Evolutionary conservation across 1,139 yeast genomes (phyloP).

Genomic region (Kodamaea suecica): DNA sequence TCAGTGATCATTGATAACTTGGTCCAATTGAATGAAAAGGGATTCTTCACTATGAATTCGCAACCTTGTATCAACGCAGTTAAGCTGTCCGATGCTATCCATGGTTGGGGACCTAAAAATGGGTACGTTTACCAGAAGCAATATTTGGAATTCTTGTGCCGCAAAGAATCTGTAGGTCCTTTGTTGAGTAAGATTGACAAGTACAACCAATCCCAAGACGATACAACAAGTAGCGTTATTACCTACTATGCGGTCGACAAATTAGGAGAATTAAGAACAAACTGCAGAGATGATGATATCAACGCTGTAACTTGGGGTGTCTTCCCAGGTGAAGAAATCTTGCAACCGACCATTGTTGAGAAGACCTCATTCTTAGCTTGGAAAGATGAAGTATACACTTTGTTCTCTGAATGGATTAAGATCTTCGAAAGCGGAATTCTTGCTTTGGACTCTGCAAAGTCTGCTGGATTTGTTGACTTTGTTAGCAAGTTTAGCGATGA

Average conservation of each 20-base stretch:
- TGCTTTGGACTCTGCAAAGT: slow-evolving; percentile 36
- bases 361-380: slow-evolving; percentile 86
- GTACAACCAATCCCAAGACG: slow-evolving; percentile 36
- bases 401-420: slow-evolving; percentile 76
- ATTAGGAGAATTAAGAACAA: slow-evolving; percentile 55
- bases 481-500: slow-evolving; percentile 51
- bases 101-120: slow-evolving; percentile 95
- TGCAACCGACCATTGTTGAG: slow-evolving; percentile 93
- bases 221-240: slow-evolving; percentile 43
- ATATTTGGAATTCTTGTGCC: slow-evolving; percentile 81
- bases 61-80: slow-evolving; percentile 92
- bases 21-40: slow-evolving; percentile 58
- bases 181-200: slow-evolving; percentile 37
- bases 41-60: slow-evolving; percentile 82
- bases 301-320: slow-evolving; percentile 99
- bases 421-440: slow-evolving; percentile 43
- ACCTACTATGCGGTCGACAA: slow-evolving; percentile 80
- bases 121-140: slow-evolving; percentile 96
- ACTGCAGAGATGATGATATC: slow-evolving; percentile 73
- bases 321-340: slow-evolving; percentile 86
- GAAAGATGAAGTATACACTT: slow-evolving; percentile 92
- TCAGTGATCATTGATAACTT: slow-evolving; percentile 59
- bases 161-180: slow-evolving; percentile 48
- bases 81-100: slow-evolving; percentile 63
- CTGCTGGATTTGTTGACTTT: slow-evolving; percentile 33